These are phyloP conservation scores for Moricandia moricandioides DNA, from an alignment of 345 rosid species.

Conservation along the genomic window DNA sequence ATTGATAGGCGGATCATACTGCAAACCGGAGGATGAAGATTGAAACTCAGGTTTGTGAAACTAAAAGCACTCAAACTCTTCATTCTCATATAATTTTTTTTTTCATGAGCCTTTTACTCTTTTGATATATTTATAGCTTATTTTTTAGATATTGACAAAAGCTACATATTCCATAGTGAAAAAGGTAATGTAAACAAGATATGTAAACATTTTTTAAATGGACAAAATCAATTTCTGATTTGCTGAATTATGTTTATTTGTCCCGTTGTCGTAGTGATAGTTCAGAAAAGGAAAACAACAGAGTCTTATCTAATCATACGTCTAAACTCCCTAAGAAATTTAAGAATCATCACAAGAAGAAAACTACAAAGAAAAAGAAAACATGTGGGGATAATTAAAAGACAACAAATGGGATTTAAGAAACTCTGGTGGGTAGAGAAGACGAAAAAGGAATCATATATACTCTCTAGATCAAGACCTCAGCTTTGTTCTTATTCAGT, in stretches of 20 bases:
- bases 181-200: not conserved
- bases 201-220: not conserved
- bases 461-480: not conserved
- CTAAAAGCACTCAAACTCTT: not conserved
- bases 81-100: not conserved
- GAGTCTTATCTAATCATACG: not conserved
- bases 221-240: not conserved
- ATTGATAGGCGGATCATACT: not conserved
- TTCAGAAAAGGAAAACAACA: not conserved
- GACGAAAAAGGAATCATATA: not conserved
- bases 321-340: not conserved
- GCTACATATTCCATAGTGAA: not conserved
- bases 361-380: not conserved
- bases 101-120: not conserved
- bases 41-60: not conserved
- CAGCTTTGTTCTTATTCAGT: not conserved
- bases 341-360: not conserved
- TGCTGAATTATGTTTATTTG: not conserved
- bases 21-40: not conserved
- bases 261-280: not conserved
- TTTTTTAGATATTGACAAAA: not conserved
- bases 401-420: not conserved
- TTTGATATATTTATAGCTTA: not conserved
- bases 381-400: not conserved
- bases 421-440: not conserved